These are phyloP conservation scores for Colletotrichum sp. DNA, from an alignment of 2,329 filamentous ascomycete genomes.

Conservation along the genomic window DNA sequence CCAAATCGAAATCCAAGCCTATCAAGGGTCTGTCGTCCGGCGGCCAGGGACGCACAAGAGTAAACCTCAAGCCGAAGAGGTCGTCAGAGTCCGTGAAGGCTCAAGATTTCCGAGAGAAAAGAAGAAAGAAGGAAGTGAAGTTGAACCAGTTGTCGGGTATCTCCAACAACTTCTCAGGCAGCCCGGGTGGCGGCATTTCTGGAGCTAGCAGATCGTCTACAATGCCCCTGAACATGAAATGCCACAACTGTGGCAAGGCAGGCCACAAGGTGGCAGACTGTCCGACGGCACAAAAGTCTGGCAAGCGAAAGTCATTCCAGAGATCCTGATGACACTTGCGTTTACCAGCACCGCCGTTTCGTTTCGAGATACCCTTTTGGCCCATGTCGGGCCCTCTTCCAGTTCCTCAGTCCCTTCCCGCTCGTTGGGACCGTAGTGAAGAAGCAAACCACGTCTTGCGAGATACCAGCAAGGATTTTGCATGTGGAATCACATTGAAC, in stretches of 20 bases:
- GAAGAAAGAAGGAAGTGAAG: conserved; percentile 70
- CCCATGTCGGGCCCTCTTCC: not conserved
- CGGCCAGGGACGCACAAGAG: conserved; percentile 10
- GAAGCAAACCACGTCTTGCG: not conserved
- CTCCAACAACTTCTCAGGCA: conserved; percentile 38
- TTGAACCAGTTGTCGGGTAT: conserved; percentile 67
- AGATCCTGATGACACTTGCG: not conserved
- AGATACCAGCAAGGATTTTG: not conserved
- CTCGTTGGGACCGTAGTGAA: not conserved
- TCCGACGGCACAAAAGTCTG: conserved; percentile 36
- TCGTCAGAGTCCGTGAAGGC: conserved; percentile 48
- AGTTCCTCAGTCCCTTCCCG: not conserved
- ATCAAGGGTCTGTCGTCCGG: conserved; percentile 24
- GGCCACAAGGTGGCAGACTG: conserved; percentile 66
- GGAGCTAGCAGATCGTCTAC: conserved; percentile 14
- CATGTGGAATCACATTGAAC: not conserved
- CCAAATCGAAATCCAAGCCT: conserved; percentile 14
- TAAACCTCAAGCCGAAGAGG: conserved; percentile 29
- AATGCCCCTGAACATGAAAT: conserved; percentile 48
- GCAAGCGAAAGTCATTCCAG: not conserved
- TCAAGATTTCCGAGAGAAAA: conserved; percentile 58
- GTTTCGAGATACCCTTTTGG: conserved; percentile 11
- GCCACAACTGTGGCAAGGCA: conserved; percentile 64
- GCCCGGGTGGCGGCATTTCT: not conserved
- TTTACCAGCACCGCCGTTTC: not conserved